Percentiles rank a stretch among this genome's conserved stretches.
These are phyloP conservation scores for Paraphoma sp. DNA, from an alignment of 2,329 filamentous ascomycete genomes.

Conservation along the genomic window DNA sequence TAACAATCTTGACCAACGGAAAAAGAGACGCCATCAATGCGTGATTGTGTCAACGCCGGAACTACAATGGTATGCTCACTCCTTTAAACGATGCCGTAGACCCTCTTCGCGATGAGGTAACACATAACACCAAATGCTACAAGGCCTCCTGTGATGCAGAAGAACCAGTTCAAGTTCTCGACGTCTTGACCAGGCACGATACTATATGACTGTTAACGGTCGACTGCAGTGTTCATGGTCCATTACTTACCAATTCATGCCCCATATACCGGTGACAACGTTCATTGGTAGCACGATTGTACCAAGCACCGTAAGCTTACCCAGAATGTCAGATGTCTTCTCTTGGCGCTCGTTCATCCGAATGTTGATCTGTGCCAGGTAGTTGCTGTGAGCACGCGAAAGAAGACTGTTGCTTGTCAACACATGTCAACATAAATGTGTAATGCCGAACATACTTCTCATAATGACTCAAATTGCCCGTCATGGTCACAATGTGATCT, in stretches of 20 bases:
- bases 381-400: slow-evolving; percentile 90
- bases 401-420: slow-evolving; percentile 69
- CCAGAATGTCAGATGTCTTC: slow-evolving; percentile 91
- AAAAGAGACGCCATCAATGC: neutral
- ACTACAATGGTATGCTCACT: neutral
- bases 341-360: slow-evolving; percentile 98
- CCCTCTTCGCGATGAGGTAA: slow-evolving; percentile 81
- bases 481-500: slow-evolving; percentile 99
- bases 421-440: neutral
- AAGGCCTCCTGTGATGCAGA: slow-evolving; percentile 72
- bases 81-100: slow-evolving; percentile 43
- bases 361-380: slow-evolving; percentile 99
- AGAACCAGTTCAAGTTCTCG: slow-evolving; percentile 67
- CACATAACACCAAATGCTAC: slow-evolving; percentile 80
- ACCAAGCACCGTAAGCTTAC: slow-evolving; percentile 91
- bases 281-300: slow-evolving; percentile 99
- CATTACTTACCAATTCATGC: slow-evolving; percentile 74
- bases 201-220: slow-evolving; percentile 12
- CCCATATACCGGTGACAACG: slow-evolving; percentile 97
- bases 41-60: neutral
- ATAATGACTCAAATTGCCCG: slow-evolving; percentile 91
- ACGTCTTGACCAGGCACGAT: slow-evolving; percentile 91
- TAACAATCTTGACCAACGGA: neutral
- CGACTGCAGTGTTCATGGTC: neutral
- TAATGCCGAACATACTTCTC: slow-evolving; percentile 73